Conservation (phyloP, 164 flowering plant genomes). For the Saururus chinensis region DNA sequence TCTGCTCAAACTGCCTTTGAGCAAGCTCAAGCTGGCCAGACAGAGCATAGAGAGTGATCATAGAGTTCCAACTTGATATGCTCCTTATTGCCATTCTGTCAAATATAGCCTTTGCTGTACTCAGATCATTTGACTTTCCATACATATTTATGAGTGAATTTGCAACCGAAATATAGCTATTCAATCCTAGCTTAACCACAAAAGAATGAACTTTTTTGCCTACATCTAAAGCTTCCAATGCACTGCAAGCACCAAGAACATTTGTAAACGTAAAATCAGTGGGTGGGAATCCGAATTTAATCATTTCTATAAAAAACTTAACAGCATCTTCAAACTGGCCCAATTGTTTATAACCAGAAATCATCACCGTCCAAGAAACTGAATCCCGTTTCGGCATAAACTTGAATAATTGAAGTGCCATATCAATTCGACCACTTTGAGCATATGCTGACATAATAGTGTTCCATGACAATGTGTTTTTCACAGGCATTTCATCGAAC, state of each 20-base stretch:
- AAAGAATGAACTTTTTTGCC: slow-evolving; percentile 70
- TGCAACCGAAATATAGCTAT: slow-evolving; percentile 43
- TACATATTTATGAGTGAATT: slow-evolving; percentile 87
- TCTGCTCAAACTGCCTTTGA: slow-evolving; percentile 36
- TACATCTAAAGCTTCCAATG: slow-evolving; percentile 27
- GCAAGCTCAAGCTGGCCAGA: slow-evolving; percentile 50
- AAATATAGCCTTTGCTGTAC: slow-evolving; percentile 43
- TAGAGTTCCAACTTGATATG: slow-evolving; percentile 49
- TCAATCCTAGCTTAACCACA: slow-evolving; percentile 53
- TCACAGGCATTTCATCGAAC: slow-evolving; percentile 24
- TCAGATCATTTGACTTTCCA: slow-evolving; percentile 52
- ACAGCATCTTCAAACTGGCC: slow-evolving; percentile 40
- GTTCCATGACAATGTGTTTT: slow-evolving; percentile 23
- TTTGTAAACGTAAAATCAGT: slow-evolving; percentile 64
- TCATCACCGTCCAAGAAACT: slow-evolving; percentile 79
- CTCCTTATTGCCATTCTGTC: slow-evolving; percentile 42
- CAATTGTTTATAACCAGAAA: slow-evolving; percentile 56
- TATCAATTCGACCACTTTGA: slow-evolving; percentile 34
- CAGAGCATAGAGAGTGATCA: slow-evolving; percentile 55
- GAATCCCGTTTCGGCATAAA: slow-evolving; percentile 60
- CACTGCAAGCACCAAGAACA: slow-evolving; percentile 61
- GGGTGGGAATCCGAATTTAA: slow-evolving; percentile 27
- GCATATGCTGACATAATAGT: slow-evolving; percentile 53
- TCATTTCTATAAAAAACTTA: slow-evolving; percentile 48
- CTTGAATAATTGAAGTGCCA: slow-evolving; percentile 31